These are phyloP conservation scores for Plantago rigida DNA, from an alignment of 305 asterid genomes.

Conservation along the genomic window DNA sequence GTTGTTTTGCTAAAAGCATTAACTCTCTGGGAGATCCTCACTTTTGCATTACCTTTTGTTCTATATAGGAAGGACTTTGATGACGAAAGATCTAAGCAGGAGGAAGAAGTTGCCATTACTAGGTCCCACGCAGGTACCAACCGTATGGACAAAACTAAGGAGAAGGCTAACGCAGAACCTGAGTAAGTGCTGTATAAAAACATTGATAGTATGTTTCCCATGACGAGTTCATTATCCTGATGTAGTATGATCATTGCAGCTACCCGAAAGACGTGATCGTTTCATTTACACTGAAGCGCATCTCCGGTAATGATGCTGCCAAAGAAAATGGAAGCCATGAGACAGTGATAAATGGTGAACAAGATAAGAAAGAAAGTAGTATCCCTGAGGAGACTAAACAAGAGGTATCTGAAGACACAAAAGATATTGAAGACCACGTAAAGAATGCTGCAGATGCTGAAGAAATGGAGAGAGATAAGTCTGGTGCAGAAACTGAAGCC, in stretches of 20 bases:
- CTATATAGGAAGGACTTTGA: conserved; percentile 64
- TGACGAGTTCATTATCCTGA: conserved; percentile 14
- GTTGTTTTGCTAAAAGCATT: not conserved
- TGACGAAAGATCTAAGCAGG: conserved; percentile 64
- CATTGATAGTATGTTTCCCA: conserved; percentile 9
- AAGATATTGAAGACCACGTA: conserved; percentile 23
- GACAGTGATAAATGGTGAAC: conserved; percentile 32
- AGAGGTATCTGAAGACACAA: conserved; percentile 28
- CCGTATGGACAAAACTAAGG: conserved; percentile 51
- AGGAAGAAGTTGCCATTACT: conserved; percentile 40
- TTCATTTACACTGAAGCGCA: conserved; percentile 65
- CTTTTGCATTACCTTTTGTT: conserved; percentile 1
- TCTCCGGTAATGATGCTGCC: conserved; percentile 35
- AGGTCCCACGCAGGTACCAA: conserved; percentile 41
- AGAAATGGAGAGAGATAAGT: conserved; percentile 35
- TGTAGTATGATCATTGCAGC: conserved; percentile 37
- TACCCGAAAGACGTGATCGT: conserved; percentile 81
- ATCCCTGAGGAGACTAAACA: conserved; percentile 29
- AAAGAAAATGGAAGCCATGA: conserved; percentile 37
- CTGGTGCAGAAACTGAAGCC: conserved; percentile 34
- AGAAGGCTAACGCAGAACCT: conserved; percentile 38
- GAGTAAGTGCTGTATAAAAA: conserved; percentile 41
- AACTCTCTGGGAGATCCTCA: not conserved
- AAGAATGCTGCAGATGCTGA: conserved; percentile 33
- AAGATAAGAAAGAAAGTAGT: conserved; percentile 29